These are phyloP conservation scores for Claviceps capensis DNA, from an alignment of 2,329 filamentous ascomycete species.

Conservation along the genomic window DNA sequence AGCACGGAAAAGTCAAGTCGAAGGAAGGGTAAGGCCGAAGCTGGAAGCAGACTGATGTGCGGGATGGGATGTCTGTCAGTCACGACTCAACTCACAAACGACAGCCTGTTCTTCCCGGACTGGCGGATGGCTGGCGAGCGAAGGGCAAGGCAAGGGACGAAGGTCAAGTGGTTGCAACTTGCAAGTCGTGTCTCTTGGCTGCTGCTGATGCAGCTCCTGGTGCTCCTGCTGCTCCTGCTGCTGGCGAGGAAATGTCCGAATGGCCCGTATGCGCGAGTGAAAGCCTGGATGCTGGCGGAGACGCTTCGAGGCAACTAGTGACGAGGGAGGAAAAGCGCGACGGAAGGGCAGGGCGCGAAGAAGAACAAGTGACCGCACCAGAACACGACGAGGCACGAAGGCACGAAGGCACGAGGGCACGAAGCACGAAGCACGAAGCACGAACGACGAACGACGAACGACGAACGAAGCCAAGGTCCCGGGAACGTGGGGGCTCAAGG, in stretches of 20 bases:
- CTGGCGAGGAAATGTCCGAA: background rate
- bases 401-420: background rate
- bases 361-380: background rate
- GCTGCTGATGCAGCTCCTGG: too few species aligned
- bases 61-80: background rate
- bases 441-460: background rate
- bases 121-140: background rate
- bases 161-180: background rate
- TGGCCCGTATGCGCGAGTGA: background rate
- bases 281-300: background rate
- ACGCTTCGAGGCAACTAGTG: background rate
- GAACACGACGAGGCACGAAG: background rate
- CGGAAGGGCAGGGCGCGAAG: background rate
- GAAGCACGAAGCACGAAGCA: background rate
- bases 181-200: too few species aligned
- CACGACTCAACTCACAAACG: background rate
- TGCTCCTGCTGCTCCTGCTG: background rate
- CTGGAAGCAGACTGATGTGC: background rate
- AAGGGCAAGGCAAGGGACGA: background rate
- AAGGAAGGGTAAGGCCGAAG: background rate
- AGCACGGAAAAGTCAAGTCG: background rate
- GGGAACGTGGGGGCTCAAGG: too few species aligned
- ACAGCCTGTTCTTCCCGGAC: background rate
- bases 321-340: background rate
- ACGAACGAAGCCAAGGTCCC: too few species aligned